Conservation (phyloP, 1,139 yeast genomes). For the Geotrichum cucujoidarum region DNA sequence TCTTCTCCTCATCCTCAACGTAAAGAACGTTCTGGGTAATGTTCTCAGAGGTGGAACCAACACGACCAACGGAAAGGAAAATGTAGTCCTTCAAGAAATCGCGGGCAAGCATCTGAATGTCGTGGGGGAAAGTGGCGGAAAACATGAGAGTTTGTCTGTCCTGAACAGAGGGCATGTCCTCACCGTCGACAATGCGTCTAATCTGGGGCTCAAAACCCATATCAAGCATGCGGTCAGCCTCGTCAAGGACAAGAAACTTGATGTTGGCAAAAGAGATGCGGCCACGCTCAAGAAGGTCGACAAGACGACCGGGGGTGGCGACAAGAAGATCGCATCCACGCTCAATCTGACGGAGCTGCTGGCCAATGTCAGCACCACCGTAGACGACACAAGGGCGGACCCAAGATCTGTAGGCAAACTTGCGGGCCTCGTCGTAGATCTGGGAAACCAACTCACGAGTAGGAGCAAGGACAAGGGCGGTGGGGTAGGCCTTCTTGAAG, state of each 20-base stretch:
- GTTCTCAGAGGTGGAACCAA: constrained; percentile 96
- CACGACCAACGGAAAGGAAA: constrained; percentile 96
- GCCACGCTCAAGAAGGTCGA: constrained; percentile 93
- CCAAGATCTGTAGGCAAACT: constrained; percentile 97
- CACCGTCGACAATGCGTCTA: constrained; percentile 94
- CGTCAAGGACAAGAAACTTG: constrained; percentile 91
- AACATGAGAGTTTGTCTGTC: constrained; percentile 96
- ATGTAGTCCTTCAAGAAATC: constrained; percentile 94
- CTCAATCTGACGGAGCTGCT: constrained; percentile 82
- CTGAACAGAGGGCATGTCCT: constrained; percentile 91
- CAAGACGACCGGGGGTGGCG: constrained; percentile 98
- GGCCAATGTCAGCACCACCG: constrained; percentile 94
- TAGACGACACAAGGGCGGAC: constrained; percentile 93
- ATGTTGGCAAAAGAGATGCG: constrained; percentile 82
- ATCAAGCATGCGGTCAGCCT: constrained; percentile 99
- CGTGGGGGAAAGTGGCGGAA: constrained; percentile 98
- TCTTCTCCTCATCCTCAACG: constrained; percentile 95
- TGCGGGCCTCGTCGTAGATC: constrained; percentile 91
- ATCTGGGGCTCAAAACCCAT: constrained; percentile 99
- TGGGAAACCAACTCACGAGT: constrained; percentile 98
- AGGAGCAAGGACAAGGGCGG: constrained; percentile 93
- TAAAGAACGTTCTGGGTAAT: constrained; percentile 89
- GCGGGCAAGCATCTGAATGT: constrained; percentile 93
- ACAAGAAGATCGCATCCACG: constrained; percentile 94
- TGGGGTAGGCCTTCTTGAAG: constrained; percentile 77